Base-by-base conservation (phyloP, 768 basidiomycete species). In the Mrakia frigida region DNA sequence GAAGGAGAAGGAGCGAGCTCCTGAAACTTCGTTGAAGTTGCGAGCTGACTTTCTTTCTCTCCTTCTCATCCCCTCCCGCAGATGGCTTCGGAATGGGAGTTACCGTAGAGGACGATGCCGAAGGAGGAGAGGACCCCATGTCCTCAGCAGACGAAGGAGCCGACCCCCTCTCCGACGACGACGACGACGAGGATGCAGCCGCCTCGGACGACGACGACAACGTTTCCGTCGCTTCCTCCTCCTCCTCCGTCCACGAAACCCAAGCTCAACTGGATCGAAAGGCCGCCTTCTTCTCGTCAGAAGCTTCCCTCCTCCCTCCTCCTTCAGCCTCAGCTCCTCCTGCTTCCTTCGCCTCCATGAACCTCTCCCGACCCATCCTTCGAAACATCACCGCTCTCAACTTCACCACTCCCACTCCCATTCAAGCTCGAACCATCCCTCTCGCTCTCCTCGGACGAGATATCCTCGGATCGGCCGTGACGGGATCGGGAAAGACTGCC, bases 401-500 rank as follows among this genome's bases (percentile, higher is more conserved):
- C 52, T 94, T 95, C 80, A 84, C 86, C 65, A 90, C 87, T 43
- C 97, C 97, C 11, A 99, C 97, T 1, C 97, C 97, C 1, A 98
- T 99, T 70, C 97, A 99, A 84, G 89, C 92, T 2, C 90, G 92
- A 60, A 91, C 95, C 18, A 93, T 99, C 74, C 97, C 97, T 25
- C 90, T 94, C 60, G 96, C 94, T 33, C 88, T 99, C 28, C 83
- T 95, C 33, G 97, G 97, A 70, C 94, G 97, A 82, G 97, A 99
- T 82, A 88, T 99, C 52, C 94, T 99, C 73, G 97, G 96, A 43
- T 91, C 89, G 76, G 96, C 97, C 28, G 92, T 96, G 25, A 99
- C 97, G 25, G 97, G 97, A 78, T 97, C 94, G 6, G 97, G 97
- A 77, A 99, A 99, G 86, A 99, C 97, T 1, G 96, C 94, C 14